Evolutionary conservation across 2,329 filamentous ascomycete species (phyloP), one percentile per base, ranked within the genome.

Genomic region (Talaromyces sp.): DNA sequence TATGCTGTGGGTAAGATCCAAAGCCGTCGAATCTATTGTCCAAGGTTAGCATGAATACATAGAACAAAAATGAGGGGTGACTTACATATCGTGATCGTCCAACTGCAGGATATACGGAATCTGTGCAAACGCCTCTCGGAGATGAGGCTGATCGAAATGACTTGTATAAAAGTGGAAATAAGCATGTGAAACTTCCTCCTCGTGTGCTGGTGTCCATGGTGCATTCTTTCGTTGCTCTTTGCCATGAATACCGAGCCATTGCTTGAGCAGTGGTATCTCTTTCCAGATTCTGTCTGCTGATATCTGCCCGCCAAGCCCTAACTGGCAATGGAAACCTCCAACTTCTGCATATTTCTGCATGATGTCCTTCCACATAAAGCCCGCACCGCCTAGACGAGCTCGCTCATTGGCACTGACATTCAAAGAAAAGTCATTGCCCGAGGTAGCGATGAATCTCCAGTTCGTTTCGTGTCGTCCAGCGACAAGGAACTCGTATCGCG

Each of bases 141-240:
- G 78, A 77, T 96, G 94, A 6, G 94, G 93, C 78, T 99, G 95
- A 75, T 99, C 95, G 75, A 99, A 98, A 77, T 98, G 94, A 71
- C 93, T 97, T 1, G 93, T 97, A 76, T 99, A 99, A 78, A 97
- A 99, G 77, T 99, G 95, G 78, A 99, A 99, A 80, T 97, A 99
- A 7, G 95, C 93, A 78, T 98, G 93, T 1, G 90, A 89, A 19
- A 97, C 92, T 74, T 99, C 95, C 74, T 99, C 94, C 74, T 99
- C 93, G 72, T 98, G 92, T 59, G 92, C 89, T 3, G 94, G 92
- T 7, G 93, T 97, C 95, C 95, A 99, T 51, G 89, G 85, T 0
- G 92, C 89, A 70, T 89, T 96, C 81, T 93, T 96, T 66, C 96
- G 86, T 71, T 93, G 95, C 64, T 98, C 95, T 70, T 97, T 93